phyloP scores from a whole-genome alignment of 345 rosid genomes.

The Erodium maritimum region DNA sequence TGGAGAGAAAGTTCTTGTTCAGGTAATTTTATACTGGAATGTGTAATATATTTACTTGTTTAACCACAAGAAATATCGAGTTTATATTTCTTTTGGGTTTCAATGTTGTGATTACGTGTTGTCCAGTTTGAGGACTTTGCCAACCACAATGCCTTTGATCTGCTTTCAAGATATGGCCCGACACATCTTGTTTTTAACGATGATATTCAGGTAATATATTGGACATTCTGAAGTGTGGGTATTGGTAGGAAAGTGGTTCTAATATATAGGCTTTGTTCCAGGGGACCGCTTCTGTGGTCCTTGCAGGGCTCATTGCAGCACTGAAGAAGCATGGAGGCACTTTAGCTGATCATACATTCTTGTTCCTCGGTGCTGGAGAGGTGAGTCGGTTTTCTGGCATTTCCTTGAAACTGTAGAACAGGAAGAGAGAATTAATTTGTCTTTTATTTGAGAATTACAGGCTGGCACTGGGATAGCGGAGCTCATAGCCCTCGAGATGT shows the following conservation, averaged over 20 bases:
- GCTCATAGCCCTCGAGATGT: conserved; percentile 83
- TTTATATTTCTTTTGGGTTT: background rate
- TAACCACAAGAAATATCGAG: background rate
- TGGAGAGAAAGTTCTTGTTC: conserved; percentile 89
- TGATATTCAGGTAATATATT: conserved; percentile 75
- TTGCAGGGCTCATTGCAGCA: conserved; percentile 83
- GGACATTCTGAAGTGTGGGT: background rate
- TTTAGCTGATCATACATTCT: conserved; percentile 65
- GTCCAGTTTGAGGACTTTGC: conserved; percentile 97
- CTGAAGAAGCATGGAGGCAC: conserved; percentile 64
- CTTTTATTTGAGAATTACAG: conserved; percentile 25
- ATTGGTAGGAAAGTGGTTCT: conserved; percentile 3
- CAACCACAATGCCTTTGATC: conserved; percentile 91
- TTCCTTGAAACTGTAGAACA: background rate
- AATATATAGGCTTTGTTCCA: conserved; percentile 19
- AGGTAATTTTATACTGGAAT: conserved; percentile 31
- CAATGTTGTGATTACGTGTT: background rate
- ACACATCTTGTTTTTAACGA: conserved; percentile 97
- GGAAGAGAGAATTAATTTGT: background rate
- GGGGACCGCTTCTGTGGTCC: conserved; percentile 99
- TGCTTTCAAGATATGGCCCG: conserved; percentile 74
- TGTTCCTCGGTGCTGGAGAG: conserved; percentile 98
- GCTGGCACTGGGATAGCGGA: conserved; percentile 99
- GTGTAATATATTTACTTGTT: background rate
- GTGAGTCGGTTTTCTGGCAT: conserved; percentile 21